Evolutionary conservation across 768 basidiomycete genomes (phyloP).

Genomic region (Boletus barrowsii): DNA sequence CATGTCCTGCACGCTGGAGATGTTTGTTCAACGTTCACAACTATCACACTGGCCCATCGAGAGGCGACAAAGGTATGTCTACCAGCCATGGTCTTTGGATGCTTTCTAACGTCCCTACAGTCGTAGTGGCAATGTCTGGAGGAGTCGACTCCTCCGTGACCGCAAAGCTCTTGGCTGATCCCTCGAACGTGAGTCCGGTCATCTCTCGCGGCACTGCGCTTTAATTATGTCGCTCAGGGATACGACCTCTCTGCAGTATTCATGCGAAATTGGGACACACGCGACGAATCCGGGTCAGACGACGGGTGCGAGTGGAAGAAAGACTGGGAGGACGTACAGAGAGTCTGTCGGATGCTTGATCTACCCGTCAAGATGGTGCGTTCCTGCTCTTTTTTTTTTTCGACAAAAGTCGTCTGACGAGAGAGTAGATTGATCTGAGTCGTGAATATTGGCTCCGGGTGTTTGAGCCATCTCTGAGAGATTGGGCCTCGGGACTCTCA

Average conservation of each 20-base stretch:
- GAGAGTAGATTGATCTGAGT: slow-evolving; percentile 74
- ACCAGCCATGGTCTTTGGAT: background rate
- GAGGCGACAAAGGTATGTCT: slow-evolving; percentile 27
- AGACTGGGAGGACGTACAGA: slow-evolving; percentile 89
- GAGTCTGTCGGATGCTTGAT: slow-evolving; percentile 68
- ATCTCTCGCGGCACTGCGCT: background rate
- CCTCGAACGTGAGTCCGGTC: slow-evolving; percentile 41
- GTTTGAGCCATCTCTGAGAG: slow-evolving; percentile 78
- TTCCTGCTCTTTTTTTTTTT: background rate
- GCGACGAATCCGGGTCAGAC: slow-evolving; percentile 75
- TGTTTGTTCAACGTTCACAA: background rate
- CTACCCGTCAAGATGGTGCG: slow-evolving; percentile 72
- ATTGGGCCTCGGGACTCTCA: slow-evolving; percentile 77
- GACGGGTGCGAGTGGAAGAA: slow-evolving; percentile 94
- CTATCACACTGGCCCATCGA: slow-evolving; percentile 21
- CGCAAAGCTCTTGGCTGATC: slow-evolving; percentile 66
- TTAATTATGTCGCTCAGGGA: slow-evolving; percentile 43
- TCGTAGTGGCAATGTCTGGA: slow-evolving; percentile 91
- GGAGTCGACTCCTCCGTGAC: slow-evolving; percentile 94
- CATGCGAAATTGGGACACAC: slow-evolving; percentile 95
- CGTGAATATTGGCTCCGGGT: slow-evolving; percentile 89
- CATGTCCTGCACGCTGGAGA: slow-evolving; percentile 5
- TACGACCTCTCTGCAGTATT: slow-evolving; percentile 84
- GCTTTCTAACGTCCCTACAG: slow-evolving; percentile 36
- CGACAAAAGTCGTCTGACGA: slow-evolving; percentile 2